These are phyloP conservation scores for Penstemon newberryi DNA, from an alignment of 257 asterid species.

Conservation along the genomic window DNA sequence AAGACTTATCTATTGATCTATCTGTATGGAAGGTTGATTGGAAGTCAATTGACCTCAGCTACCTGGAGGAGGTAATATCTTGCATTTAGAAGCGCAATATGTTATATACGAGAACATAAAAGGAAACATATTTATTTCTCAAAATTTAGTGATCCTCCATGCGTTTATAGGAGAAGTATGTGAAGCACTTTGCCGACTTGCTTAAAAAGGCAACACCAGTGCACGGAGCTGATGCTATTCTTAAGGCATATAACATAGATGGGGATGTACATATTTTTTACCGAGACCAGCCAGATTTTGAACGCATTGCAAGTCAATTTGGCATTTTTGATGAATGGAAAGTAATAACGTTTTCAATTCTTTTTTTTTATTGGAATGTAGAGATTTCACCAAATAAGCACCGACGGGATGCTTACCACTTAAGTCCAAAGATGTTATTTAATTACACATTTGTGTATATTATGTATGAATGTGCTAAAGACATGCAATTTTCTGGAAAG, in stretches of 20 bases:
- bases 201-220: slow-evolving; percentile 72
- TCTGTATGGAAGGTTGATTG: slow-evolving; percentile 72
- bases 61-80: slow-evolving; percentile 79
- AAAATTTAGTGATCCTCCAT: slow-evolving; percentile 13
- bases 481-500: background rate
- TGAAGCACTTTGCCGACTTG: slow-evolving; percentile 66
- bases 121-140: slow-evolving; percentile 6
- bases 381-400: background rate
- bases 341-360: slow-evolving; percentile 40
- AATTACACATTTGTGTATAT: too few relatives aligned
- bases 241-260: slow-evolving; percentile 63
- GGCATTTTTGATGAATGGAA: slow-evolving; percentile 99
- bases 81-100: slow-evolving; percentile 17
- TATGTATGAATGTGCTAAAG: background rate
- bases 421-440: background rate
- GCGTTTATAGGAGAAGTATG: slow-evolving; percentile 66
- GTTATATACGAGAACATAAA: slow-evolving; percentile 2
- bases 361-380: background rate
- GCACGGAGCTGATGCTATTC: slow-evolving; percentile 56
- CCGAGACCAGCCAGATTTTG: slow-evolving; percentile 68
- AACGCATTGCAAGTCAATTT: slow-evolving; percentile 70
- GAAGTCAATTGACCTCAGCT: slow-evolving; percentile 90
- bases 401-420: background rate
- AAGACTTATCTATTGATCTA: slow-evolving; percentile 21
- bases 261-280: slow-evolving; percentile 84